phyloP scores from a whole-genome alignment of 2,329 filamentous ascomycete species.

The Ceratocystis papillata region DNA sequence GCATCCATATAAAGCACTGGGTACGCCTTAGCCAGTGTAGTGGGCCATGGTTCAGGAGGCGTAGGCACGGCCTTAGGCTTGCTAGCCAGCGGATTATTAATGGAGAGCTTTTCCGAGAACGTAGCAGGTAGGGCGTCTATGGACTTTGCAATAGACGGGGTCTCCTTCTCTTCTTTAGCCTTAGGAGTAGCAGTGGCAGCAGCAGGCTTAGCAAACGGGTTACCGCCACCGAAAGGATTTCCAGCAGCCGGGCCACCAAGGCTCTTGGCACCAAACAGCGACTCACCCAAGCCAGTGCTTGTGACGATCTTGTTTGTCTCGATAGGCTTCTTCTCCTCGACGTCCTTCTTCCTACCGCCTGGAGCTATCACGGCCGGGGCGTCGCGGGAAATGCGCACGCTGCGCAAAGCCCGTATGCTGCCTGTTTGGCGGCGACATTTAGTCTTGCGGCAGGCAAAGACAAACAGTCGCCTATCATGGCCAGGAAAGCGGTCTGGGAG shows the following conservation, averaged over 20 bases:
- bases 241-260: conserved; percentile 30
- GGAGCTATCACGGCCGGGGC: conserved; percentile 28
- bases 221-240: conserved; percentile 47
- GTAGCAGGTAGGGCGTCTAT: conserved; percentile 42
- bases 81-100: conserved; percentile 44
- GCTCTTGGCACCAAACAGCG: conserved; percentile 56
- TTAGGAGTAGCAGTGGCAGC: conserved; percentile 23
- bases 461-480: conserved; percentile 77
- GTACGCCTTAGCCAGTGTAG: conserved; percentile 58
- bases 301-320: conserved; percentile 29
- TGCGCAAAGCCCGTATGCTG: conserved; percentile 65
- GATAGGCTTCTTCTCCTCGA: conserved; percentile 32
- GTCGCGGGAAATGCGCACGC: conserved; percentile 46
- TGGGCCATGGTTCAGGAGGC: conserved; percentile 64
- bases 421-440: conserved; percentile 73
- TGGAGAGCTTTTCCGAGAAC: conserved; percentile 65
- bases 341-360: conserved; percentile 31
- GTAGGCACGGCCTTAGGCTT: conserved; percentile 32
- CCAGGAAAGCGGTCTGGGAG: conserved; percentile 75
- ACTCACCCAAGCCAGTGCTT: conserved; percentile 46
- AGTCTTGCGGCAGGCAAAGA: conserved; percentile 70
- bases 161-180: background rate
- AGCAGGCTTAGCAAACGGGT: conserved; percentile 46
- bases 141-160: conserved; percentile 26
- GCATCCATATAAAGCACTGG: conserved; percentile 75